Base-by-base conservation (phyloP, 352 stramenopile species). In the Pythium volutum region DNA sequence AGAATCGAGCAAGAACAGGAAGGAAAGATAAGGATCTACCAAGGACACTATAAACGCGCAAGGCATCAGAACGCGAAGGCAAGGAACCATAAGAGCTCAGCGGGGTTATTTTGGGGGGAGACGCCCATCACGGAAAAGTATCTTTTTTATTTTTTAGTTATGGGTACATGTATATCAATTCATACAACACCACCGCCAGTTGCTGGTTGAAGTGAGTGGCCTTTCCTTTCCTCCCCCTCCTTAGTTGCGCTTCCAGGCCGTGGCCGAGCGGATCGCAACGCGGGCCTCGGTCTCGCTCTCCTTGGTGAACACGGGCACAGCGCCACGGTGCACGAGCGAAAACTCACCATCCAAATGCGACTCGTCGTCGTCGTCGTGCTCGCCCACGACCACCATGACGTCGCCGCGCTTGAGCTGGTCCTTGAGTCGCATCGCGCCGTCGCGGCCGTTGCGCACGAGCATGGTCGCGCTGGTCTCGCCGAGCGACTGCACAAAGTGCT, bases 401-500 rank as follows among this genome's bases (percentile, higher is more conserved):
- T 86, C 70, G n/a, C 77, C 76, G 3, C 36, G 57, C 34, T 77
- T 68, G 38, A 89, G 67, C 64, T 85, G 72, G 55, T 79, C 74
- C 60, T 83, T 73, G 42, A 89, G 66, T 29, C 78, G 70, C 56
- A 53, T 25, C 9, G 69, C 77, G 39, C 70, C 74, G 7, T 82
- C 57, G 9, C 73, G 69, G 26, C 72, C 81, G 48, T 73, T 76
- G 26, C 77, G 75, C 25, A 83, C 71, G 9, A 79, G 64, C 61
- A 77, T 55, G 25, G 65, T 75, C 51, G 58, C 36, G 52, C 43
- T 62, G 20, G 70, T 52, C 59, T 69, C 29, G 39, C 59, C 49
- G n/a, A 68, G 54, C 18, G 55, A 76, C 64, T 84, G 50, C 55
- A 88, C 72, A 58, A 91, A 91, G 22, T 64, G 47, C 55, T 87